Percentiles rank a stretch among this genome's conserved stretches.
These are phyloP conservation scores for Cardamine chenopodiifolia DNA, from an alignment of 345 rosid species.

Conservation along the genomic window DNA sequence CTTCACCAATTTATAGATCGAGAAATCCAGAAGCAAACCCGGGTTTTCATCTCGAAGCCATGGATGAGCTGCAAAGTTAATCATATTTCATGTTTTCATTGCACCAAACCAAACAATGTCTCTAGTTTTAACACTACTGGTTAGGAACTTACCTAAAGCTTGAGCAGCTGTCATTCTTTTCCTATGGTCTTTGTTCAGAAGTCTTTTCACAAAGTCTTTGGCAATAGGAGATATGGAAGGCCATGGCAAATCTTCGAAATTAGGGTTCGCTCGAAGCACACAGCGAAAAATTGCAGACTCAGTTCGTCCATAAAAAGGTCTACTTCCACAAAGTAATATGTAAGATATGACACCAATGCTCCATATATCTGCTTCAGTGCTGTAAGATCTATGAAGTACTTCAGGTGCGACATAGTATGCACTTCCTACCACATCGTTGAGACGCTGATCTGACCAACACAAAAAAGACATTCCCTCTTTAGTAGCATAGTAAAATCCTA, in stretches of 20 bases:
- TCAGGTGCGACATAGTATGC: constrained; percentile 99
- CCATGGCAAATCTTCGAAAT: constrained; percentile 91
- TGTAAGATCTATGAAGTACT: constrained; percentile 96
- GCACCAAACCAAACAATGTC: constrained; percentile 1
- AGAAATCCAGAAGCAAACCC: constrained; percentile 71
- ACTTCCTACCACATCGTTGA: constrained; percentile 96
- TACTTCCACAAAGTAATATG: constrained; percentile 93
- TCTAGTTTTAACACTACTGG: neutral
- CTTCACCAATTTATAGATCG: constrained; percentile 79
- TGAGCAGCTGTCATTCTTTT: constrained; percentile 98
- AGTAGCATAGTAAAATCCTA: neutral
- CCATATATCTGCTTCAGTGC: constrained; percentile 96
- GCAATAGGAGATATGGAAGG: constrained; percentile 82
- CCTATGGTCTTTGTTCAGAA: constrained; percentile 90
- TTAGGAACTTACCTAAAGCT: constrained; percentile 69
- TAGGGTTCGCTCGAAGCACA: constrained; percentile 90
- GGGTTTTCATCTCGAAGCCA: constrained; percentile 71
- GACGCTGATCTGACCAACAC: constrained; percentile 74
- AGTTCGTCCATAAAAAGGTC: constrained; percentile 93
- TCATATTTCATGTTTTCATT: constrained; percentile 23
- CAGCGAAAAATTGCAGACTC: constrained; percentile 98
- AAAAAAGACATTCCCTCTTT: neutral
- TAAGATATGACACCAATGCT: constrained; percentile 94
- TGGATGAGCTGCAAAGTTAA: constrained; percentile 71
- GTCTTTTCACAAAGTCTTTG: constrained; percentile 90